phyloP scores from a whole-genome alignment of 208 protist species.

The Porcisia deanei region DNA sequence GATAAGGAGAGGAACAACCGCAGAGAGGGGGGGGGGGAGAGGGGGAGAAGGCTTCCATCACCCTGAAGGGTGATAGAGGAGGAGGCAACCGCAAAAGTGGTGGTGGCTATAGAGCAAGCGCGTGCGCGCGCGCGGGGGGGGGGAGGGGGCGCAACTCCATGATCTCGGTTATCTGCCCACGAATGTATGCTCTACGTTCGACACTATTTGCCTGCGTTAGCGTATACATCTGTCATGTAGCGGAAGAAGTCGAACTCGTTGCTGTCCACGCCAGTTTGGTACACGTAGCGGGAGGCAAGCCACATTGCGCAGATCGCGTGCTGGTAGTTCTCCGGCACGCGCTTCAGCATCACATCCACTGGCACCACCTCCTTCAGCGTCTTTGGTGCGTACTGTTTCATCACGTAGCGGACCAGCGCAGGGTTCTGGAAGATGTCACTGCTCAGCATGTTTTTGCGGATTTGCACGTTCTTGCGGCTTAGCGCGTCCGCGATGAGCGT shows the following conservation, averaged over 20 bases:
- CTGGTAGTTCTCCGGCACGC: slow-evolving; percentile 93
- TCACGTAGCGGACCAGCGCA: slow-evolving; percentile 70
- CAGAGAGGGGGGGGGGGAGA: too few species aligned
- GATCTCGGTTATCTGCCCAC: too few species aligned
- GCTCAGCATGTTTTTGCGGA: slow-evolving; percentile 76
- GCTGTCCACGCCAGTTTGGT: slow-evolving; percentile 76
- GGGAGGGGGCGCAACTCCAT: neutral
- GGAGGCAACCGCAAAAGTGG: too few species aligned
- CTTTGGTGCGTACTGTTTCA: slow-evolving; percentile 77
- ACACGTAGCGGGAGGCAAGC: slow-evolving; percentile 94
- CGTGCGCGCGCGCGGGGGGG: neutral
- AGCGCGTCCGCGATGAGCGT: slow-evolving; percentile 85
- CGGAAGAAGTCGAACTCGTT: slow-evolving; percentile 93
- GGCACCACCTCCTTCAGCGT: slow-evolving; percentile 80
- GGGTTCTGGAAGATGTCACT: slow-evolving; percentile 87
- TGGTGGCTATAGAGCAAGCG: too few species aligned
- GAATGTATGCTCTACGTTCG: too few species aligned
- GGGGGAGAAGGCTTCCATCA: too few species aligned
- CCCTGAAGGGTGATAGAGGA: too few species aligned
- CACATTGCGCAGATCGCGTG: slow-evolving; percentile 93
- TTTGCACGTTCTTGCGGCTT: slow-evolving; percentile 90
- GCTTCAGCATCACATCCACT: slow-evolving; percentile 84
- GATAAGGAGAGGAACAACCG: too few species aligned
- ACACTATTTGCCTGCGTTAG: slow-evolving; percentile 24
- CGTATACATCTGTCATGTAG: slow-evolving; percentile 77